phyloP scores from a whole-genome alignment of 2,329 filamentous ascomycete species.

The Neurospora crassa region DNA sequence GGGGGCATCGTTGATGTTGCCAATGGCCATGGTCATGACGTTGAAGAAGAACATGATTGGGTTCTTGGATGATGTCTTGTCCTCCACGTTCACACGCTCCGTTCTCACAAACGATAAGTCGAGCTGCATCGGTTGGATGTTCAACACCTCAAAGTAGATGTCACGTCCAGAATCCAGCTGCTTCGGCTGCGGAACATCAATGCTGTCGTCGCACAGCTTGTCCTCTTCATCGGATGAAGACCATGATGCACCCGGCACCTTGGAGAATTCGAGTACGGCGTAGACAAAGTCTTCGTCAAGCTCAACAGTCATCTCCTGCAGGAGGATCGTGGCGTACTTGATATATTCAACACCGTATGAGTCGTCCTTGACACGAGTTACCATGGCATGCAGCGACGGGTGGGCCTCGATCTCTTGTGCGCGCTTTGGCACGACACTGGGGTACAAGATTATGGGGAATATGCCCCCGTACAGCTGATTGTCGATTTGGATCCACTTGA shows the following conservation, averaged over 20 bases:
- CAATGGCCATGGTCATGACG: conserved; percentile 97
- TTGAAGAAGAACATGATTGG: conserved; percentile 99
- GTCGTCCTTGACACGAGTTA: conserved; percentile 94
- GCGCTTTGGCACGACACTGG: conserved; percentile 94
- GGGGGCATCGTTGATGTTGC: conserved; percentile 96
- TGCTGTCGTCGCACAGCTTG: conserved; percentile 75
- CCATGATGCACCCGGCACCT: conserved; percentile 86
- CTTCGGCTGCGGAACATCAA: conserved; percentile 88
- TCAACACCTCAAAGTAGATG: conserved; percentile 95
- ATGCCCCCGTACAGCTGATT: conserved; percentile 98
- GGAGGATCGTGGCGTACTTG: conserved; percentile 88
- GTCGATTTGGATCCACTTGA: conserved; percentile 99
- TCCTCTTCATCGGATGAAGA: conserved; percentile 67
- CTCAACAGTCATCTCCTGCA: conserved; percentile 97
- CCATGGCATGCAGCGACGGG: conserved; percentile 83
- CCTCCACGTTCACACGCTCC: conserved; percentile 90
- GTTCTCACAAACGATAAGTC: conserved; percentile 96
- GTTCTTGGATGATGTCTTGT: conserved; percentile 82
- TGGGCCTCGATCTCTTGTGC: conserved; percentile 94
- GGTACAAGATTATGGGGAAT: conserved; percentile 94
- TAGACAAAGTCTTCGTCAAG: conserved; percentile 98
- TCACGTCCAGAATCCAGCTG: conserved; percentile 79
- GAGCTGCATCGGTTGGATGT: conserved; percentile 96
- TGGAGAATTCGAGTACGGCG: conserved; percentile 87
- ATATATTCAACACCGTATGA: conserved; percentile 97